Percentiles rank a stretch among this genome's conserved stretches.
These are phyloP conservation scores for Penicillium nordicum DNA, from an alignment of 2,329 filamentous ascomycete species.

Conservation along the genomic window DNA sequence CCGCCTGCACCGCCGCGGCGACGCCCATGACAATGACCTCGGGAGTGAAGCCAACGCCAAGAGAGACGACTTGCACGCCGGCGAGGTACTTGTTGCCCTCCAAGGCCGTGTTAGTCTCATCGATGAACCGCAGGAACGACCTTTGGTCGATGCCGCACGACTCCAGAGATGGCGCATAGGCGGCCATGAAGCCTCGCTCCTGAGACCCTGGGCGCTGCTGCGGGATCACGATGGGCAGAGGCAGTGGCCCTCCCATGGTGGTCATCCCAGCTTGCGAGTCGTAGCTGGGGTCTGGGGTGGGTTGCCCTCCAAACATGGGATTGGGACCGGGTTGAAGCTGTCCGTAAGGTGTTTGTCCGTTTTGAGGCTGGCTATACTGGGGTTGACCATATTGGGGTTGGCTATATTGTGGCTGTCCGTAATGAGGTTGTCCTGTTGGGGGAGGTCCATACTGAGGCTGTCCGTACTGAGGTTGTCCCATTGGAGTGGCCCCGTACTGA, in stretches of 20 bases:
- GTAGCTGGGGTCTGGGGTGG: neutral
- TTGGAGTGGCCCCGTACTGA: neutral
- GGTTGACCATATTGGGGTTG: neutral
- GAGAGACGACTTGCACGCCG: constrained; percentile 38
- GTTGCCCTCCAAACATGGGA: neutral
- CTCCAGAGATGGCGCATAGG: constrained; percentile 1
- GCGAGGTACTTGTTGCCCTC: constrained; percentile 35
- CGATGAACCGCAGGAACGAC: constrained; percentile 28
- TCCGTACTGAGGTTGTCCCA: neutral
- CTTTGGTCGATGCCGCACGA: constrained; percentile 2
- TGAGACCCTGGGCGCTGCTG: constrained; percentile 3
- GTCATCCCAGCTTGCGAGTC: neutral
- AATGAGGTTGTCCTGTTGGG: neutral
- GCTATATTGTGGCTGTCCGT: neutral
- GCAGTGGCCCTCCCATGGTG: neutral
- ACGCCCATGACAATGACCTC: constrained; percentile 29
- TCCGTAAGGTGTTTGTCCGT: neutral
- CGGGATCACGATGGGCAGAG: constrained; percentile 1
- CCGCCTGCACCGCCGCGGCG: constrained; percentile 39
- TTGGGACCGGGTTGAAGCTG: neutral
- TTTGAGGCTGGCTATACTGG: neutral
- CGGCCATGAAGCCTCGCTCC: constrained; percentile 5
- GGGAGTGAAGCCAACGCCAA: constrained; percentile 14
- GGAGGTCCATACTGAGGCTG: neutral
- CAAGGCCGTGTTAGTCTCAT: constrained; percentile 32